Evolutionary conservation across 2,329 filamentous ascomycete genomes (phyloP), one percentile per base, ranked within the genome.

Genomic region (Rhinocladiella similis): DNA sequence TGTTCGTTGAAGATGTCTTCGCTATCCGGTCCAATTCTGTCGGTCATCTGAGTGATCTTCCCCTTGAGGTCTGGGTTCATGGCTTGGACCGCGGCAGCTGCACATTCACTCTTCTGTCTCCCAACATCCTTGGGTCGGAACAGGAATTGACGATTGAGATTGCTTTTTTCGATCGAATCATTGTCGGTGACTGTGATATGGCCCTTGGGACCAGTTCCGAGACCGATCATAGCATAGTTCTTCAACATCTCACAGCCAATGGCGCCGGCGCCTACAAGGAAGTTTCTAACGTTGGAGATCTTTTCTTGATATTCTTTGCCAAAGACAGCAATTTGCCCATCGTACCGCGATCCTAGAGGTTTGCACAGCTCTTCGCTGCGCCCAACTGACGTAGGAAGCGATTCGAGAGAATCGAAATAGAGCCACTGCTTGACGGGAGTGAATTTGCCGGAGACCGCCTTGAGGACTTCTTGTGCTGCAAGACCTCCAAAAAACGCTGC

Each of bases 181-280:
- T 96, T 97, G 71, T 99, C 94, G 13, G 95, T 97, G 48, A 99
- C 89, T 56, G 80, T 90, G 68, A 99, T 95, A 73, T 89, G 88
- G 67, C 94, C 94, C 47, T 91, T 83, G 2, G 91, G 90, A 3
- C 94, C 94, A 45, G 89, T 90, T 43, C 88, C 93, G 27, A 99
- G 80, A 64, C 94, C 94, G 72, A 97, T 96, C 92, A 99, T 95
- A 35, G 95, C 93, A 92, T 94, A 99, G 74, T 97, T 97, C 84
- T 99, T 99, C 65, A 99, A 79, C 89, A 97, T 99, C 71, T 99
- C 94, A 69, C 94, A 99, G 45, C 94, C 94, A 72, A 99, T 99
- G 62, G 95, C 94, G 67, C 94, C 94, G 46, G 94, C 91, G 65
- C 94, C 94, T 56, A 99, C 94, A 53, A 99, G 81, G 79, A 99